These are phyloP conservation scores for Kalmusia sp. DNA, from an alignment of 2,329 filamentous ascomycete genomes.

Conservation along the genomic window DNA sequence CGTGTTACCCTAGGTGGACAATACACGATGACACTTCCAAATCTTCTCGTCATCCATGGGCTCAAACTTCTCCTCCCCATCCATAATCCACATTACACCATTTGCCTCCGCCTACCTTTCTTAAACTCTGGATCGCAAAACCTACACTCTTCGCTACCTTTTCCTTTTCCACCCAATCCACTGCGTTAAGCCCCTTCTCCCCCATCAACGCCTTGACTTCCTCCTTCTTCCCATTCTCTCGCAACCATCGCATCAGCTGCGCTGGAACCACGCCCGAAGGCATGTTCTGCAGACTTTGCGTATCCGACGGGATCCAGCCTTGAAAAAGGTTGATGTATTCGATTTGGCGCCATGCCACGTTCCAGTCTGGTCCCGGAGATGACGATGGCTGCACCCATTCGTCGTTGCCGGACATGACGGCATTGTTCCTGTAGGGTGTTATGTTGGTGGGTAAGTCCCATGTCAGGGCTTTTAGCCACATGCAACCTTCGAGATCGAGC, in stretches of 20 bases:
- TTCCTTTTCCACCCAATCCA: constrained; percentile 50
- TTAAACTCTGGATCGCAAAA: constrained; percentile 37
- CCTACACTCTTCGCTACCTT: constrained; percentile 41
- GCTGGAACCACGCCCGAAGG: constrained; percentile 43
- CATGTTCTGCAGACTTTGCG: constrained; percentile 37
- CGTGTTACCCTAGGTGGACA: too few species aligned
- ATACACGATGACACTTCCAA: too few species aligned
- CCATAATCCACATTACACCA: constrained; percentile 47
- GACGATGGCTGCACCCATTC: constrained; percentile 18
- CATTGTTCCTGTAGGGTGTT: neutral
- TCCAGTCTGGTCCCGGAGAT: constrained; percentile 45
- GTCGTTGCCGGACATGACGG: neutral
- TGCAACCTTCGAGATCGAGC: constrained; percentile 68
- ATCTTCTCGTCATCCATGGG: too few species aligned
- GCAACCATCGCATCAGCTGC: constrained; percentile 43
- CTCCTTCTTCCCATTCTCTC: constrained; percentile 37
- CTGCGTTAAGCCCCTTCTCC: constrained; percentile 16
- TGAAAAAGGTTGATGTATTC: constrained; percentile 51
- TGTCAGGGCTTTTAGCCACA: constrained; percentile 62
- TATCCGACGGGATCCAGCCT: constrained; percentile 52
- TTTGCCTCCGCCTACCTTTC: constrained; percentile 27
- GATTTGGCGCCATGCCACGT: constrained; percentile 53
- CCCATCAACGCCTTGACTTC: constrained; percentile 11
- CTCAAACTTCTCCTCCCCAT: constrained; percentile 32
- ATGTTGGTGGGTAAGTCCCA: constrained; percentile 38